Evolutionary conservation across 23 red algal genomes (phyloP), one percentile per base, ranked within the genome.

Genomic region (Gracilaria domingensis): DNA sequence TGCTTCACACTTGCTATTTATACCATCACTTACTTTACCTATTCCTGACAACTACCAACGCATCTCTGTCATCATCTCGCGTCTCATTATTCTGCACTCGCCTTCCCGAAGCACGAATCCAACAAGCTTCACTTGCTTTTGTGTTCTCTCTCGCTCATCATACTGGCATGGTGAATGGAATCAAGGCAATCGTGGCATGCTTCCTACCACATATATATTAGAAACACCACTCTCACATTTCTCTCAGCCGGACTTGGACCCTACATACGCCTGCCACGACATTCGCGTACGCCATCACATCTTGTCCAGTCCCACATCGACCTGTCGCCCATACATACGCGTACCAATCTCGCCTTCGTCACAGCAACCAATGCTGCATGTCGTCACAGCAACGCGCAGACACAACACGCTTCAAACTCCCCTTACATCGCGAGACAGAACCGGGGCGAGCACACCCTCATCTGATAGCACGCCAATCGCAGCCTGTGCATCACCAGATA

Each of bases 231-330:
- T 17, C 26, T 32, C 64, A 69, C 30, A 32, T 37, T 37, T 20
- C 59, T 12, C 12, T 20, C 1, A 18, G 1, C 16, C 6, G 33
- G 4, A 66, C 4, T 32, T 32, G 33, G 1, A 11, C 24, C 60
- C 60, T 26, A 17, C 16, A 69, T 37, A 28, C 26, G 8, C 0
- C 64, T 18, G 28, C 30, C 14, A 69, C 14, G 3, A 37, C 64
- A 69, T 69, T 69, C 64, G 64, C 64, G 26, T 14, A 36, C 64
- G 12, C 30, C 64, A 69, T 69, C 64, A 69, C 33, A 20, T 14
- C 64, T 55, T 55, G 33, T 69, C 64, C 20, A 11, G 42, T 11
- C 5, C 42, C 42, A 45, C 4, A 17, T 18, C 64, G 30, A 34
- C 64, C 12, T 0, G 32, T 37, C 26, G 16, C 38, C 12, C 64